Evolutionary conservation across 805 yeast species (phyloP).

Genomic region (Metschnikowia shivogae): DNA sequence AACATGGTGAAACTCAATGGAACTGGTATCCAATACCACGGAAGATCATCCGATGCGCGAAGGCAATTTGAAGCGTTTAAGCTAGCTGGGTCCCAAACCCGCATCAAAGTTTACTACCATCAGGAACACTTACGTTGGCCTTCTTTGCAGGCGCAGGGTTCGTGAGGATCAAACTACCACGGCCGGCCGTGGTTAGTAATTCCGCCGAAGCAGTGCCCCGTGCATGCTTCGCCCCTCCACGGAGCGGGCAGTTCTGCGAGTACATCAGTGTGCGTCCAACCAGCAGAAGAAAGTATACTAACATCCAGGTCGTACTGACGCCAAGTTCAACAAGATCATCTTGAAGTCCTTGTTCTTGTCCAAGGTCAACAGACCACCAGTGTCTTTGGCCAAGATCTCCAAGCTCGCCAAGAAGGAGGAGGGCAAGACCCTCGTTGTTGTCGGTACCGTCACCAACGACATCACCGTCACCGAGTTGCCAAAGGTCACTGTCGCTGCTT

Average conservation of each 20-base stretch:
- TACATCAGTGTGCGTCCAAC: constrained; percentile 34
- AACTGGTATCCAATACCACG: neutral
- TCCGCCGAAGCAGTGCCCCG: neutral
- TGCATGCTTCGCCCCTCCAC: neutral
- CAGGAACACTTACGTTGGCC: neutral
- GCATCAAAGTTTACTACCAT: constrained; percentile 3
- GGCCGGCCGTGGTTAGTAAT: neutral
- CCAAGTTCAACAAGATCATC: constrained; percentile 97
- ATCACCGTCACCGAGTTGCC: constrained; percentile 91
- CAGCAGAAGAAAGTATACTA: constrained; percentile 44
- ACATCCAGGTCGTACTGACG: constrained; percentile 90
- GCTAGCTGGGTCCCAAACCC: neutral
- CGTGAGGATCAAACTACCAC: neutral
- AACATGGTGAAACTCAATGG: constrained; percentile 1
- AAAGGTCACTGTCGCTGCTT: constrained; percentile 97
- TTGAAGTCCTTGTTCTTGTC: constrained; percentile 93
- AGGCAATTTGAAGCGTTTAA: neutral
- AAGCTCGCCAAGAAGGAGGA: constrained; percentile 78
- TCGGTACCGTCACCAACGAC: constrained; percentile 99
- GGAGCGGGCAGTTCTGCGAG: constrained; percentile 23
- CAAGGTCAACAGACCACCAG: constrained; percentile 99
- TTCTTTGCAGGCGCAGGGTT: neutral
- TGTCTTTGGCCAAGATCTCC: constrained; percentile 88
- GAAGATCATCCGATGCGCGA: neutral
- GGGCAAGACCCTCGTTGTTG: constrained; percentile 88